Conservation (phyloP, 441 rosid species). For the Lepidium campestre region DNA sequence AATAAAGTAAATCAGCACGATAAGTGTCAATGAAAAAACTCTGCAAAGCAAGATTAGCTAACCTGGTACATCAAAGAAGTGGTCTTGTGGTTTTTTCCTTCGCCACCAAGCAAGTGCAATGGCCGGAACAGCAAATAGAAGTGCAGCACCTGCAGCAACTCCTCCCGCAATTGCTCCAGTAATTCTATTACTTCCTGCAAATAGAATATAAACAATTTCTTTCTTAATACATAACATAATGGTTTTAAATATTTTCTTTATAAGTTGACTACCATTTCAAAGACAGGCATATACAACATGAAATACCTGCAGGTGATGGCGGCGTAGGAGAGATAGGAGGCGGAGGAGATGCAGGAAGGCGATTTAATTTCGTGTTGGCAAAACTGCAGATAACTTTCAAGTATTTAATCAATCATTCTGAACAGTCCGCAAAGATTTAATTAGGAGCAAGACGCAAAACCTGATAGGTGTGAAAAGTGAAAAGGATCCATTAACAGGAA, state of each 20-base stretch:
- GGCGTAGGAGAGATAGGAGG: slow-evolving; percentile 54
- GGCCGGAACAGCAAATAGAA: slow-evolving; percentile 88
- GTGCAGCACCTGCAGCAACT: slow-evolving; percentile 93
- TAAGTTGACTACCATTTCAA: neutral
- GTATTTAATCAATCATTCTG: slow-evolving; percentile 11
- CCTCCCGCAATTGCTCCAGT: slow-evolving; percentile 93
- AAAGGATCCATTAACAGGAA: slow-evolving; percentile 91
- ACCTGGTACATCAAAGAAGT: slow-evolving; percentile 97
- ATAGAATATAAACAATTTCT: slow-evolving; percentile 7
- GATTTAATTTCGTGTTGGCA: slow-evolving; percentile 34
- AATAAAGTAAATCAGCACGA: neutral
- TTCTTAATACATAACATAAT: slow-evolving; percentile 13
- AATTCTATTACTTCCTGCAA: slow-evolving; percentile 45
- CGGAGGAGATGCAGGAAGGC: slow-evolving; percentile 50
- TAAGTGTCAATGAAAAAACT: slow-evolving; percentile 4
- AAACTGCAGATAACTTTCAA: slow-evolving; percentile 50
- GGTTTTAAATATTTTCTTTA: neutral
- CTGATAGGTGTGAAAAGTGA: slow-evolving; percentile 89
- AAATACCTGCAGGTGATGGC: slow-evolving; percentile 39
- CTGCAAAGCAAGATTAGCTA: slow-evolving; percentile 22
- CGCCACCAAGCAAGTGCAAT: slow-evolving; percentile 73
- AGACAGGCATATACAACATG: slow-evolving; percentile 1
- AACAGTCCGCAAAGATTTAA: neutral
- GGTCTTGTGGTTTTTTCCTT: slow-evolving; percentile 69
- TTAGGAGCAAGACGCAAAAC: slow-evolving; percentile 39